Evolutionary conservation across 2,329 filamentous ascomycete species (phyloP).

Genomic region (Fusarium sp.): DNA sequence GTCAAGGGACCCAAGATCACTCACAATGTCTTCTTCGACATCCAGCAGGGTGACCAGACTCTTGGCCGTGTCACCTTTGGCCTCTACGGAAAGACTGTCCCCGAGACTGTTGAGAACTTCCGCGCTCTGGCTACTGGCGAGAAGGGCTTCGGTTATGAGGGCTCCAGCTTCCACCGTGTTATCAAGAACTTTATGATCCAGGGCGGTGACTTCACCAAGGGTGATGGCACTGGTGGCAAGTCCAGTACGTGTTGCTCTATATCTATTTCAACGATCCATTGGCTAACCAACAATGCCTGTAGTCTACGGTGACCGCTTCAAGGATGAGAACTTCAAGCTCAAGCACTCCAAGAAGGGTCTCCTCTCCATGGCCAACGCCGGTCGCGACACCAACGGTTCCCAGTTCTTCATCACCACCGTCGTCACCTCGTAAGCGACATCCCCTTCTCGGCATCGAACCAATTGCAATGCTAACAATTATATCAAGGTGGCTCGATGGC

Average conservation of each 20-base stretch:
- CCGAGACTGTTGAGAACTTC: conserved; percentile 78
- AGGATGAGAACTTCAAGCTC: conserved; percentile 94
- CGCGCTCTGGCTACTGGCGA: conserved; percentile 83
- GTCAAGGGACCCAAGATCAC: conserved; percentile 94
- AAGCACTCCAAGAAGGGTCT: conserved; percentile 88
- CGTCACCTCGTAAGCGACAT: conserved; percentile 70
- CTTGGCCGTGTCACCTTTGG: conserved; percentile 81
- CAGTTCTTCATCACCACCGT: conserved; percentile 93
- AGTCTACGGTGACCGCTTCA: conserved; percentile 86
- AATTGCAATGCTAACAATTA: conserved; percentile 7
- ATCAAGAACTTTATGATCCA: conserved; percentile 94
- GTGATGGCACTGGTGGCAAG: conserved; percentile 85
- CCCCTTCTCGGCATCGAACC: neutral
- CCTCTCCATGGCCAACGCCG: conserved; percentile 86
- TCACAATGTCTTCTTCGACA: conserved; percentile 92
- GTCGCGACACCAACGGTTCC: conserved; percentile 85
- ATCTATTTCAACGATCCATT: conserved; percentile 10
- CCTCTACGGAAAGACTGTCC: conserved; percentile 87
- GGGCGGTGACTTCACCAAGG: conserved; percentile 86
- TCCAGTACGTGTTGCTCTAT: conserved; percentile 66
- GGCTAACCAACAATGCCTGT: conserved; percentile 38
- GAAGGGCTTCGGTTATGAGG: conserved; percentile 86
- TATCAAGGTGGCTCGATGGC: conserved; percentile 78
- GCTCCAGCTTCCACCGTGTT: conserved; percentile 86
- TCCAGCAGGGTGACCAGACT: conserved; percentile 76